A percentile compares a stretch with the other conserved stretches of the same genome.
Conservation (phyloP, 2,329 filamentous ascomycete genomes). For the Fusarium heterosporum region DNA sequence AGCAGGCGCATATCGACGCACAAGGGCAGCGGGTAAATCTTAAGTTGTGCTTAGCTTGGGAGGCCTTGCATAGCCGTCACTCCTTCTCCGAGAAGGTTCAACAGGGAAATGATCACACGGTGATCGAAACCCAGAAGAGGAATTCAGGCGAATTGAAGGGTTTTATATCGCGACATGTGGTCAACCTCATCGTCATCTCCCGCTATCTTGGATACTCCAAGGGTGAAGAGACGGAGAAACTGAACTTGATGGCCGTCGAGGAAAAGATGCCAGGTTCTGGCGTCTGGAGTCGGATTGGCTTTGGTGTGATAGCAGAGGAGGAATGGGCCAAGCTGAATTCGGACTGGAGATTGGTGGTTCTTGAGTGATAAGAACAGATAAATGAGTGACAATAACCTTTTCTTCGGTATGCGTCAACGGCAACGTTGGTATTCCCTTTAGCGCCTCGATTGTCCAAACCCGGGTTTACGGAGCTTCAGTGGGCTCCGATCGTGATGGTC, state of each 20-base stretch:
- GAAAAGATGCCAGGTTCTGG: background rate
- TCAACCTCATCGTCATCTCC: conserved; percentile 4
- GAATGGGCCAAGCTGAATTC: background rate
- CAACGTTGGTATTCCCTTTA: too few species aligned
- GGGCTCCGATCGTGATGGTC: background rate
- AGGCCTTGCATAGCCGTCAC: background rate
- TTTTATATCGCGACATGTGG: background rate
- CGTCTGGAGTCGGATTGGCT: conserved; percentile 10
- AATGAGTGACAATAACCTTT: too few species aligned
- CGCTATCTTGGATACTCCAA: background rate
- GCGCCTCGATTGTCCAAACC: too few species aligned
- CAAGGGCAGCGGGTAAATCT: background rate
- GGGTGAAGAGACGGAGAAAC: background rate
- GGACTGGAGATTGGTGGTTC: conserved; percentile 8
- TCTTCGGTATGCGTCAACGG: too few species aligned
- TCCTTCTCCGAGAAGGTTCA: background rate
- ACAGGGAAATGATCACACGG: background rate
- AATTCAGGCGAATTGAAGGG: background rate
- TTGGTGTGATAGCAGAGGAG: background rate
- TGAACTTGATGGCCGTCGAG: conserved; percentile 12
- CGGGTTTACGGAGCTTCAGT: background rate
- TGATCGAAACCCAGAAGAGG: background rate
- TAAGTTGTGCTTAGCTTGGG: background rate
- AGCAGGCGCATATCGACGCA: background rate
- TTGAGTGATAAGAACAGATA: background rate